Percentiles rank a stretch among this genome's conserved stretches.
Evolutionary conservation across 116 monocot species (phyloP).

Genomic region (Trichopus zeylanicus): DNA sequence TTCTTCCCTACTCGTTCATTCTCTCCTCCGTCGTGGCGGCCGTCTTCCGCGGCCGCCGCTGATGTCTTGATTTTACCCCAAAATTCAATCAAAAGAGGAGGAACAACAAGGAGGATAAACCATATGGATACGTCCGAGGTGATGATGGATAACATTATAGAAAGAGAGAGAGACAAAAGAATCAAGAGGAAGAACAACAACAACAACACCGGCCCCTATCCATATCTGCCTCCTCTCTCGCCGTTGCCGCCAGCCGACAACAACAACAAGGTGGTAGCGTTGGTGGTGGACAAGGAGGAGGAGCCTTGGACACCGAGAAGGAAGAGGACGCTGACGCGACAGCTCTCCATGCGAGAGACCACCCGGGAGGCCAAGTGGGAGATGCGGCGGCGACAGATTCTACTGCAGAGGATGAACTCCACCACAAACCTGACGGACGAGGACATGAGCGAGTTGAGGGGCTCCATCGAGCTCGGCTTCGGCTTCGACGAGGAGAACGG

Average conservation of each 20-base stretch:
- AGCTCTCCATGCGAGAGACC: slow-evolving; percentile 64
- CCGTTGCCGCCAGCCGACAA: neutral
- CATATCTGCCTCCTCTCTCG: too few relatives aligned
- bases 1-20: neutral
- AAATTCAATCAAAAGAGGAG: neutral
- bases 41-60: neutral
- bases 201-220: too few relatives aligned
- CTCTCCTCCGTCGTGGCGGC: neutral
- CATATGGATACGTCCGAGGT: too few relatives aligned
- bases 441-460: slow-evolving; percentile 14
- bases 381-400: slow-evolving; percentile 31
- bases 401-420: slow-evolving; percentile 5
- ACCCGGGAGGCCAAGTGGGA: slow-evolving; percentile 63
- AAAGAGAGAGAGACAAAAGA: neutral
- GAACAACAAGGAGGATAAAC: too few relatives aligned
- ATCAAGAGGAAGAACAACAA: neutral
- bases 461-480: slow-evolving; percentile 64
- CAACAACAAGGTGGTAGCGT: neutral
- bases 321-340: slow-evolving; percentile 27
- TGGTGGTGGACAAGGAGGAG: too few relatives aligned
- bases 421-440: neutral
- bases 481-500: slow-evolving; percentile 69
- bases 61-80: neutral
- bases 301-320: neutral
- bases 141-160: neutral